A percentile compares a stretch with the other conserved stretches of the same genome.
Evolutionary conservation across 2,329 filamentous ascomycete genomes (phyloP).

Genomic region (Clarireedia paspali): DNA sequence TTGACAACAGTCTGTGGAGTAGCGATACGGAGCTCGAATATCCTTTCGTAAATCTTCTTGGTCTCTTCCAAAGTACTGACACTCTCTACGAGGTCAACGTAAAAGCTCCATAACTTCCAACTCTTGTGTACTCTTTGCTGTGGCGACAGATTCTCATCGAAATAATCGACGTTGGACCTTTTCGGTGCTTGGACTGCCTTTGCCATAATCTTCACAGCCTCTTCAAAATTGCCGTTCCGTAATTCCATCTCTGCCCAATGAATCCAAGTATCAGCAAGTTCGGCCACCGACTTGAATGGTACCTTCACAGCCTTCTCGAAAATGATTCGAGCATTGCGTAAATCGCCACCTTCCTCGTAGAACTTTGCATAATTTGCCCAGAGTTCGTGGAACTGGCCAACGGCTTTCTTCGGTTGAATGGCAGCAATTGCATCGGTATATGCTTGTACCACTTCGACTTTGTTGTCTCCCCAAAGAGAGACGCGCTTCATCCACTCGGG

Average conservation of each 20-base stretch:
- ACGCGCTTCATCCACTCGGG: constrained; percentile 96
- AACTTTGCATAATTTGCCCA: constrained; percentile 98
- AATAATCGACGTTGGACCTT: constrained; percentile 97
- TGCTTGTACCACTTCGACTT: constrained; percentile 81
- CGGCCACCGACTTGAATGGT: constrained; percentile 93
- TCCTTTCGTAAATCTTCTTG: constrained; percentile 88
- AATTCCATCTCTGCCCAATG: constrained; percentile 99
- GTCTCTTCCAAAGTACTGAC: constrained; percentile 88
- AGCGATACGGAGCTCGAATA: constrained; percentile 95
- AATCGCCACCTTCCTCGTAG: constrained; percentile 81
- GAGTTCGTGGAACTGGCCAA: constrained; percentile 87
- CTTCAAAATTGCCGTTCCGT: constrained; percentile 90
- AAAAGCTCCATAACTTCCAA: constrained; percentile 99
- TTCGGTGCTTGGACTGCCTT: constrained; percentile 97
- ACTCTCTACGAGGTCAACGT: constrained; percentile 94
- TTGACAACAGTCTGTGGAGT: constrained; percentile 98
- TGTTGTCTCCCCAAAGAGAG: constrained; percentile 92
- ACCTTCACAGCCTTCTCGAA: constrained; percentile 98
- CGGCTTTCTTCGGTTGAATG: constrained; percentile 87
- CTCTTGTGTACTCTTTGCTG: constrained; percentile 98
- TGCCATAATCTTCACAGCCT: constrained; percentile 90
- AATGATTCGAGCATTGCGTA: constrained; percentile 80
- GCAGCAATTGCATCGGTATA: constrained; percentile 92
- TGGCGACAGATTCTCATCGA: constrained; percentile 86
- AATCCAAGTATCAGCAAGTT: constrained; percentile 97